Base-by-base conservation (phyloP, 257 asterid genomes). In the Galeopsis tetrahit region DNA sequence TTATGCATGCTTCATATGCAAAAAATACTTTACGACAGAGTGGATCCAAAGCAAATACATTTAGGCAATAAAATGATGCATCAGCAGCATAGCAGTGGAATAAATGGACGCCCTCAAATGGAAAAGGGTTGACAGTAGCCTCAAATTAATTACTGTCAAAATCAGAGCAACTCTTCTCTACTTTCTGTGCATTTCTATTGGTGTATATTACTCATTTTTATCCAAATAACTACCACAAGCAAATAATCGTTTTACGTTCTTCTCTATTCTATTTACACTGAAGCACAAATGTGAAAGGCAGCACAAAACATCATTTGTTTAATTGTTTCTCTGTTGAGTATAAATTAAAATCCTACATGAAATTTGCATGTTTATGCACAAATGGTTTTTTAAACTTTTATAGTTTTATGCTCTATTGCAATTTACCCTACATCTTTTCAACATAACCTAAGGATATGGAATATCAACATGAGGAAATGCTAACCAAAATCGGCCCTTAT, bases 401-500 rank as follows among this genome's bases (percentile, higher is more conserved):
- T 43, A 17, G 31, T 44, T 17, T 34, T 40, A 7, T 43, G 9
- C 7, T 34, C 17, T 13, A 36, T 2, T 10, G 11, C 4, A 28
- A 32, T 36, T 8, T 40, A 21, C 3, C 21, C 66, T 21, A 77
- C 65, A 46, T 31, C 8, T 3, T 49, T 51, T 39, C 71, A 33
- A 7, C 49, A 61, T 17, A 10, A 17, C 33, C 77, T 28, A 61
- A 62, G 28, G 38, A 55, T 10, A 17, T 43, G 64, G 44, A 64
- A 42, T 42, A 74, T 62, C 63, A 68, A 14, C 44, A 74, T 7
- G 57, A 63, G 31, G 28, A 44, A 69, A 56, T 10, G 64, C 61
- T 69, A 15, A 61, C 33, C 51, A 31, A 68, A 74, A 36, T 40
- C 40, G 35, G 10, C 51, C 15, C 15, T 33, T 39, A 9, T 61